phyloP scores from a whole-genome alignment of 768 basidiomycete genomes.

The Trametes meyenii region DNA sequence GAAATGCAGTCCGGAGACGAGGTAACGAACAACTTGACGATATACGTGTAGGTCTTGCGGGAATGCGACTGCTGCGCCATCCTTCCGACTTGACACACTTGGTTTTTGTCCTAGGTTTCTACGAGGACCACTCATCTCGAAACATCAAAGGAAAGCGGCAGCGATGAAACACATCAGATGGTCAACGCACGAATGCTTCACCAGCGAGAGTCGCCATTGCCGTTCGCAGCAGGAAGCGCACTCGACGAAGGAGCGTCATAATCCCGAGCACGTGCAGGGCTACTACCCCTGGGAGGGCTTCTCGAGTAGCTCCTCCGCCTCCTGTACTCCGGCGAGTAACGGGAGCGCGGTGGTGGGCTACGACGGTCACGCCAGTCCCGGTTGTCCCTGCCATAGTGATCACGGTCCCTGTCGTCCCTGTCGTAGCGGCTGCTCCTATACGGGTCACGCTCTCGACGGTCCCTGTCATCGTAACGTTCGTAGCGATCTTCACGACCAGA shows the following conservation, averaged over 20 bases:
- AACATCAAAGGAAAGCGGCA: slow-evolving; percentile 31
- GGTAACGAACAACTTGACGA: slow-evolving; percentile 38
- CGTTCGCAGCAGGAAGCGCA: slow-evolving; percentile 38
- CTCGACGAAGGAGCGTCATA: slow-evolving; percentile 45
- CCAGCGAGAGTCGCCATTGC: slow-evolving; percentile 57
- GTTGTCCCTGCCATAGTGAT: slow-evolving; percentile 66
- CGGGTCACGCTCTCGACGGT: slow-evolving; percentile 50
- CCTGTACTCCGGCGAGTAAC: slow-evolving; percentile 79
- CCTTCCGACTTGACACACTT: slow-evolving; percentile 33
- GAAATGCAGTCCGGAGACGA: slow-evolving; percentile 36
- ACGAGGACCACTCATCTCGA: slow-evolving; percentile 28
- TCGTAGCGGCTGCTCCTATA: slow-evolving; percentile 44
- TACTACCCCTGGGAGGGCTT: slow-evolving; percentile 78
- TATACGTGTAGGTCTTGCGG: slow-evolving; percentile 27
- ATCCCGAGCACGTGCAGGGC: slow-evolving; percentile 48
- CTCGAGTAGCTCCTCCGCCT: slow-evolving; percentile 77
- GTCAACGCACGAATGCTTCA: slow-evolving; percentile 42
- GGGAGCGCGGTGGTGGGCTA: slow-evolving; percentile 64
- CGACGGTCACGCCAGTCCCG: slow-evolving; percentile 83
- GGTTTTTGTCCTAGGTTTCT: slow-evolving; percentile 36
- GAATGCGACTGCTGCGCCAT: slow-evolving; percentile 26
- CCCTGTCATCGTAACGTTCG: slow-evolving; percentile 50
- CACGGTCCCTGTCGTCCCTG: slow-evolving; percentile 52
- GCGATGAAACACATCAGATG: slow-evolving; percentile 26
- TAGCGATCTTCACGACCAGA: slow-evolving; percentile 36